phyloP scores from a whole-genome alignment of 129 eudicot species.

The Solidago caesia region DNA sequence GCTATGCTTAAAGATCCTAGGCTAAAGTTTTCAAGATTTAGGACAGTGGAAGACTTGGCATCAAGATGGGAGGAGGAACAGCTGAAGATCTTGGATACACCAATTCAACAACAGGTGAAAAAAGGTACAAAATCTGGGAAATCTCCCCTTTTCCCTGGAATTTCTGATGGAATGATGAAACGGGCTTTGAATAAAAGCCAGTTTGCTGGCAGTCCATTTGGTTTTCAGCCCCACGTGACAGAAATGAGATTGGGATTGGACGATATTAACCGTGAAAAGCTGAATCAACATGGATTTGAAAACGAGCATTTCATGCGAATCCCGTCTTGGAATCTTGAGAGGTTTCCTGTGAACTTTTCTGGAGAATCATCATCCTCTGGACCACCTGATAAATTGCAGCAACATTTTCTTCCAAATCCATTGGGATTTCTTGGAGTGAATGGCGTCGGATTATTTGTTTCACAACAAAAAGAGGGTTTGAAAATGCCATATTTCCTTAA shows the following conservation, averaged over 20 bases:
- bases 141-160: conserved; percentile 43
- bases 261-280: conserved; percentile 36
- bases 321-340: conserved; percentile 52
- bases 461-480: conserved; percentile 22
- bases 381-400: conserved; percentile 31
- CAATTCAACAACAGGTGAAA: conserved; percentile 30
- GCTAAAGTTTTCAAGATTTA: conserved; percentile 28
- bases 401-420: conserved; percentile 43
- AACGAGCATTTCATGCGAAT: conserved; percentile 36
- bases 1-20: conserved; percentile 34
- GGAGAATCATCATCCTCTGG: conserved; percentile 35
- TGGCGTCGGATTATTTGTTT: conserved; percentile 24
- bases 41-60: conserved; percentile 24
- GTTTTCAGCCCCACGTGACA: conserved; percentile 56
- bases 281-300: conserved; percentile 29
- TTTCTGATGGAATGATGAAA: conserved; percentile 76
- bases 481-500: conserved; percentile 44
- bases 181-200: conserved; percentile 62
- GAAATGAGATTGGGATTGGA: conserved; percentile 74
- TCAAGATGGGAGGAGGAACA: conserved; percentile 41
- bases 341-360: conserved; percentile 35
- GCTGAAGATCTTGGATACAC: conserved; percentile 51
- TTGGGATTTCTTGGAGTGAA: conserved; percentile 43
- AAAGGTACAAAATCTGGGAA: conserved; percentile 43
- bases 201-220: conserved; percentile 40